Evolutionary conservation across 495 filamentous ascomycete species (phyloP).

Genomic region (Pyronema domesticum): DNA sequence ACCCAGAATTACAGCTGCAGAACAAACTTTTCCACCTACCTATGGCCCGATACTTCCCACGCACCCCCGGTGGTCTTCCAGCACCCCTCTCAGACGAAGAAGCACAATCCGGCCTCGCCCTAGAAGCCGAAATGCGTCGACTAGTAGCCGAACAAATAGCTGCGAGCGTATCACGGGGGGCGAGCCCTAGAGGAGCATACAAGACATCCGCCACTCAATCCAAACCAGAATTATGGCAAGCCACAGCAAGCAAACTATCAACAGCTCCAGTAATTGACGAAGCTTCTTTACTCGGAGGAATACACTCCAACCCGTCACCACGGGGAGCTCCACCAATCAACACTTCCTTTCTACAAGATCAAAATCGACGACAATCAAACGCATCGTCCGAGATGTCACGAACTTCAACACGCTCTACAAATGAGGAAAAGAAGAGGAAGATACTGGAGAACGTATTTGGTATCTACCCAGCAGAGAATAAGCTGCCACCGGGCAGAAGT

Average conservation of each 20-base stretch:
- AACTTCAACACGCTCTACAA: background rate
- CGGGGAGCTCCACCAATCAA: background rate
- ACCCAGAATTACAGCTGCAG: too few relatives aligned
- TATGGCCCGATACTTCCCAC: too few relatives aligned
- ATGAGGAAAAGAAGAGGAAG: background rate
- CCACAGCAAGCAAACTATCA: too few relatives aligned
- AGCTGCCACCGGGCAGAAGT: constrained; percentile 1
- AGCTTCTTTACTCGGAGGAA: background rate
- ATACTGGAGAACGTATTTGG: constrained; percentile 1
- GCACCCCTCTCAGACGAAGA: too few relatives aligned
- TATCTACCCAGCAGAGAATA: constrained; percentile 4
- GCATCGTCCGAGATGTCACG: background rate
- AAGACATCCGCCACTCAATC: too few relatives aligned
- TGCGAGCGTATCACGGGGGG: background rate
- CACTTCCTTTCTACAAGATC: background rate
- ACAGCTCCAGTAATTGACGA: background rate
- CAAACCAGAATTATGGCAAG: too few relatives aligned
- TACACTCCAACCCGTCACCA: background rate
- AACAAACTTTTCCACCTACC: too few relatives aligned
- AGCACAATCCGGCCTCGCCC: background rate
- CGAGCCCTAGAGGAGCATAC: background rate
- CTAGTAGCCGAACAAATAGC: background rate
- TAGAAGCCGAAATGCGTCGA: background rate
- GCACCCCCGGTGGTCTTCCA: too few relatives aligned
- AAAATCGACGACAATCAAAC: background rate